Base-by-base conservation (phyloP, 495 filamentous ascomycete species). In the Jackrogersella minutella region DNA sequence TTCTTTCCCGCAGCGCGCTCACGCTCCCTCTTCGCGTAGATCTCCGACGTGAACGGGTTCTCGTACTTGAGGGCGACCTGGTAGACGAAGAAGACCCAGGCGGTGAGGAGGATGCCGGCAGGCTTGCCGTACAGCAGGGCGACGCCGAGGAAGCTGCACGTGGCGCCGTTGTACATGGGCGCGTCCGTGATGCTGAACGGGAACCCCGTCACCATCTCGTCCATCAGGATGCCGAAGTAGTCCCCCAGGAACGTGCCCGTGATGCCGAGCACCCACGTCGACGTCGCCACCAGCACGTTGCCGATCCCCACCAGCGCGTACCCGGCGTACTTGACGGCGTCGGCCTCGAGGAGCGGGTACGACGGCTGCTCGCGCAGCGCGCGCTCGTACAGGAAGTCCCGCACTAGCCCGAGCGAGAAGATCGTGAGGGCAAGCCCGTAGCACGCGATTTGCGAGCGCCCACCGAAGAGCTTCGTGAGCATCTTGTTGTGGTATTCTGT, bases 201-300 rank as follows among this genome's bases (percentile, higher is more conserved):
- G 75, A 99, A 99, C 9, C 90, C 87, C 4, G 92, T 96, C 41
- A 99, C 93, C 46, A 91, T 92, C 71, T 87, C 82, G 73, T 97
- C 93, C 95, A 98, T 96, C 65, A 99, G 82, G 73, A 99, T 98
- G 34, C 95, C 95, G 71, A 97, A 99, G 81, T 99, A 99, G 80
- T 99, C 95, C 58, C 95, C 95, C 22, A 99, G 82, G 76, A 97
- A 99, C 66, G 95, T 99, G 57, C 95, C 96, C 8, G 95, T 98
- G 62, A 99, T 83, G 41, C 95, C 95, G n/a, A 99, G 85, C 24
- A 88, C 90, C 86, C 88, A 97, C 80, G 96, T 98, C 62, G 87
- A 91, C 26, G 88, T 88, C 14, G 98, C 74, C 22, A 99, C 95
- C 14, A 99, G 86, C 54, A 91, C 77, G 71, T 97, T 97, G 41